phyloP scores from a whole-genome alignment of 2,329 filamentous ascomycete species.

The Emericellopsis cladophorae region DNA sequence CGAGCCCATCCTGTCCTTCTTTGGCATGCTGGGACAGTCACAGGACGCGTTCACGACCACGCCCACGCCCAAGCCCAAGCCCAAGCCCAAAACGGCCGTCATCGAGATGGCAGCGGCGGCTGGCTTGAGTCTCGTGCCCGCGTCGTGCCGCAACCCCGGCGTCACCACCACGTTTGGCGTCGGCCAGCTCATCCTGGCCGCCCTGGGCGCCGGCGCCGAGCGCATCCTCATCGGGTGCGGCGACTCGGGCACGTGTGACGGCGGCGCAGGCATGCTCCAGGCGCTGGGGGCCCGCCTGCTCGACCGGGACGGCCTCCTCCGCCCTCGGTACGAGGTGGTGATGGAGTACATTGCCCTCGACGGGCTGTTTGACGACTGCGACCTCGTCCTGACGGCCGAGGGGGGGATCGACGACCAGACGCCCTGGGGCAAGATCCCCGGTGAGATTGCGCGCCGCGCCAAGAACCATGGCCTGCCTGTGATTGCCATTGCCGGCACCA shows the following conservation, averaged over 20 bases:
- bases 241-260: constrained; percentile 40
- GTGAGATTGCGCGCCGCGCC: constrained; percentile 34
- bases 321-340: constrained; percentile 34
- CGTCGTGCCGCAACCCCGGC: constrained; percentile 27
- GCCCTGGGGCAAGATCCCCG: constrained; percentile 37
- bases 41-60: constrained; percentile 4
- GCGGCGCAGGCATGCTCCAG: constrained; percentile 39
- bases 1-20: constrained; percentile 25
- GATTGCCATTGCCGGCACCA: constrained; percentile 22
- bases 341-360: constrained; percentile 36
- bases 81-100: constrained; percentile 22
- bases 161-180: constrained; percentile 37
- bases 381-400: constrained; percentile 39
- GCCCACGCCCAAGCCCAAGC: no score
- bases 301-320: no score
- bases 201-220: constrained; percentile 28
- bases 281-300: constrained; percentile 33
- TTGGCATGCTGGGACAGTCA: constrained; percentile 25
- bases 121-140: constrained; percentile 34
- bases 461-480: constrained; percentile 31
- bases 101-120: constrained; percentile 41
- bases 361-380: constrained; percentile 29
- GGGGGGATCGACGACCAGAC: constrained; percentile 39
- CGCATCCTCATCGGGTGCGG: constrained; percentile 38
- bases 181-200: constrained; percentile 31